Percentiles rank a stretch among this genome's conserved stretches.
Evolutionary conservation across 495 filamentous ascomycete genomes (phyloP).

Genomic region (Hyphodiscus hymeniophilus): DNA sequence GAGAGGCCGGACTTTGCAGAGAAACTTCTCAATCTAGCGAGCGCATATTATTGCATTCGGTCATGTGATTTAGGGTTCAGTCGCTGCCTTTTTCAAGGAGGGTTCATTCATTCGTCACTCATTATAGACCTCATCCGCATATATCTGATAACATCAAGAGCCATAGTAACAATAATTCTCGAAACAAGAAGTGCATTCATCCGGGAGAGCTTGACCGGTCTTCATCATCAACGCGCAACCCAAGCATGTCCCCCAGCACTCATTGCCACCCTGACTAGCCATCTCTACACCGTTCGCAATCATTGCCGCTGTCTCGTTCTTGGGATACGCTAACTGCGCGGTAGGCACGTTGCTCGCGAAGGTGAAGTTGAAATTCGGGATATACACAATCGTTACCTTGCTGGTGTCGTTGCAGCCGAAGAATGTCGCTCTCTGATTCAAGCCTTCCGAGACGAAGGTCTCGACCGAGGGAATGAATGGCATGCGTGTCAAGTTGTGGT

Average conservation of each 20-base stretch:
- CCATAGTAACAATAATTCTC: conserved; percentile 27
- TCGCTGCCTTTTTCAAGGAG: no score
- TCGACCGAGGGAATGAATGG: conserved; percentile 31
- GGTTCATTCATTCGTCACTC: no score
- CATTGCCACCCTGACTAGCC: conserved; percentile 24
- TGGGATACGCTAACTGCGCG: conserved; percentile 27
- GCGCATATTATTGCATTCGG: no score
- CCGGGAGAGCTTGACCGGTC: conserved; percentile 23
- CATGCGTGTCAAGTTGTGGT: conserved; percentile 26
- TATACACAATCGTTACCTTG: conserved; percentile 31
- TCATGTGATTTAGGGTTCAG: no score
- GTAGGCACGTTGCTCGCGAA: conserved; percentile 28
- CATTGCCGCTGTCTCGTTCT: conserved; percentile 31
- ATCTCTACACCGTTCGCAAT: conserved; percentile 33
- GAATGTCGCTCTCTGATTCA: conserved; percentile 34
- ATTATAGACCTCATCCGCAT: no score
- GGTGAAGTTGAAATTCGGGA: conserved; percentile 33
- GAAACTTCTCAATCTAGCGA: no score
- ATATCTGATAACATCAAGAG: neutral
- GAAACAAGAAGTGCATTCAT: conserved; percentile 32
- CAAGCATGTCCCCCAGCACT: conserved; percentile 30
- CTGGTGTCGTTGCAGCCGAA: conserved; percentile 34
- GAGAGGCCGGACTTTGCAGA: no score
- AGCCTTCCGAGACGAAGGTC: conserved; percentile 28
- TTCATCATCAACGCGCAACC: conserved; percentile 35